A percentile compares a stretch with the other conserved stretches of the same genome.
phyloP scores from a whole-genome alignment of 1,284 basidiomycete species.

The Cerrena zonata region DNA sequence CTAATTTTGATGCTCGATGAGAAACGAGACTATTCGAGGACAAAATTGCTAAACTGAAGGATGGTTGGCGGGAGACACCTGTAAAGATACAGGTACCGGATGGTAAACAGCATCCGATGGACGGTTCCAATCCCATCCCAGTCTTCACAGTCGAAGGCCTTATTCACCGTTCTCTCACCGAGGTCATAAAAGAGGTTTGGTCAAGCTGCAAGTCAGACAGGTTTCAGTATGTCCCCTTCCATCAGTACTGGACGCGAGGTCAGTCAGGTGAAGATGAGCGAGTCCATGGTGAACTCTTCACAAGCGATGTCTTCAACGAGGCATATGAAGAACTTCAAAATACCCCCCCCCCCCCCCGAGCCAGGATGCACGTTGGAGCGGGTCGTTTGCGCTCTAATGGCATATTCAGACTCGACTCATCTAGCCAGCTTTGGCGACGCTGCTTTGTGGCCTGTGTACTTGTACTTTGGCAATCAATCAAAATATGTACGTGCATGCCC shows the following conservation, averaged over 20 bases:
- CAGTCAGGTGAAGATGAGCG: background rate
- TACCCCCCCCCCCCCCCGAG: background rate
- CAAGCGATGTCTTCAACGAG: background rate
- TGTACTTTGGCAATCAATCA: conserved; percentile 31
- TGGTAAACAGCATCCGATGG: background rate
- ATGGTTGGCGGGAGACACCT: conserved; percentile 2
- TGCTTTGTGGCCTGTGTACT: conserved; percentile 34
- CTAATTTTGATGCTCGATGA: background rate
- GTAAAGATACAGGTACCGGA: conserved; percentile 4
- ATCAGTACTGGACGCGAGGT: conserved; percentile 2
- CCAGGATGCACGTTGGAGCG: conserved; percentile 13
- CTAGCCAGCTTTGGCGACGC: conserved; percentile 31
- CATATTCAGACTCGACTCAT: conserved; percentile 35
- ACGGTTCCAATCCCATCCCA: background rate
- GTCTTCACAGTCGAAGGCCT: conserved; percentile 2
- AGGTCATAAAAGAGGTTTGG: conserved; percentile 1
- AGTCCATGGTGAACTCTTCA: conserved; percentile 4
- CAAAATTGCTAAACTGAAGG: background rate
- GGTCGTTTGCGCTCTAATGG: conserved; percentile 26
- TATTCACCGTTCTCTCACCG: background rate
- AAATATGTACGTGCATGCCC: conserved; percentile 30
- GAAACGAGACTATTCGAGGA: conserved; percentile 1
- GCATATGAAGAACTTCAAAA: background rate
- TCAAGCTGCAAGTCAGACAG: background rate
- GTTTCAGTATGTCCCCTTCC: conserved; percentile 4